Conservation (phyloP, 1,284 basidiomycete species). For the Papiliotrema nemorosa region DNA sequence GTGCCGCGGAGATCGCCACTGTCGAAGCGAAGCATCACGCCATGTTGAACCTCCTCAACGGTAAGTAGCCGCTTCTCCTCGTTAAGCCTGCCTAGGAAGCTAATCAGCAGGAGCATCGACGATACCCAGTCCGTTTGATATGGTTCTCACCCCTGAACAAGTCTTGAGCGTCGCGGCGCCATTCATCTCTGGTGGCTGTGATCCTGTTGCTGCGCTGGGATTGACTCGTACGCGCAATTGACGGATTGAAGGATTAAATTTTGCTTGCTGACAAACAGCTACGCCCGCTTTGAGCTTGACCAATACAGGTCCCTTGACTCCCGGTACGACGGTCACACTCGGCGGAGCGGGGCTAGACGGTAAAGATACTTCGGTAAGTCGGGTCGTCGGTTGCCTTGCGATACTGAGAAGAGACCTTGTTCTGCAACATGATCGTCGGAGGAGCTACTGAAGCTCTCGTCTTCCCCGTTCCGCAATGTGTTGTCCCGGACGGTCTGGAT, state of each 20-base stretch:
- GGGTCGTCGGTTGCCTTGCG: not conserved
- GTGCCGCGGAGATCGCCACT: slow-evolving; percentile 68
- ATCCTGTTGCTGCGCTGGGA: slow-evolving; percentile 51
- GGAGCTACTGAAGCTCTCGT: slow-evolving; percentile 58
- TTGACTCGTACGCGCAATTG: slow-evolving; percentile 53
- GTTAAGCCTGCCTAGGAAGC: not conserved
- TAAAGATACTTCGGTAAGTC: slow-evolving; percentile 52
- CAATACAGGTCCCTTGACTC: slow-evolving; percentile 57
- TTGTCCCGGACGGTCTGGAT: slow-evolving; percentile 17
- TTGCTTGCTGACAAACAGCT: slow-evolving; percentile 48
- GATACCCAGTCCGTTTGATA: slow-evolving; percentile 67
- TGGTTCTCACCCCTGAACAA: slow-evolving; percentile 63
- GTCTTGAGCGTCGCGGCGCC: slow-evolving; percentile 67
- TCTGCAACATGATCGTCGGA: slow-evolving; percentile 73
- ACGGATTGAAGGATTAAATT: too few species aligned
- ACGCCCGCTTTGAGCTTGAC: slow-evolving; percentile 63
- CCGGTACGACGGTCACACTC: slow-evolving; percentile 64
- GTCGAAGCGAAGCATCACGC: slow-evolving; percentile 66
- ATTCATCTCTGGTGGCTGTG: slow-evolving; percentile 67
- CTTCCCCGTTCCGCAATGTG: slow-evolving; percentile 54
- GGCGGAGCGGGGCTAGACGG: slow-evolving; percentile 58
- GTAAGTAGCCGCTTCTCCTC: slow-evolving; percentile 13
- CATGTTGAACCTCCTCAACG: slow-evolving; percentile 65
- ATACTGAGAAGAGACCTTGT: slow-evolving; percentile 52
- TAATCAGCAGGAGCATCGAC: slow-evolving; percentile 51